Percentiles rank a stretch among this genome's conserved stretches.
Evolutionary conservation across 75 land plant species (phyloP).

Genomic region (Larix kaempferi): DNA sequence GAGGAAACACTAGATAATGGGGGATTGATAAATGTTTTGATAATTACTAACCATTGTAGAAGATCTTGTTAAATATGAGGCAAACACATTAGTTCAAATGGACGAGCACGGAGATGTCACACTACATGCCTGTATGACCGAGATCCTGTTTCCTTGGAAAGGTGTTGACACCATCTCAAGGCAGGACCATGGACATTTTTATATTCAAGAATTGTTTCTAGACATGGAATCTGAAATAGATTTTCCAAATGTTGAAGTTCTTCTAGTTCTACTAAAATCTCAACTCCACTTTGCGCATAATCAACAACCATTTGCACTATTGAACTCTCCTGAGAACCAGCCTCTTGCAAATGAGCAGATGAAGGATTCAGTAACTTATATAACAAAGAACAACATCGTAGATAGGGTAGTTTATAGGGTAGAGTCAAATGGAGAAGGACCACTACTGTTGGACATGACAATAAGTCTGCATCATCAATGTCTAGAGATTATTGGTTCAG

Average conservation of each 20-base stretch:
- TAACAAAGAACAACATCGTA: constrained; percentile 78
- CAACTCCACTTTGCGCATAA: constrained; percentile 9
- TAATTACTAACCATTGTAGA: constrained; percentile 60
- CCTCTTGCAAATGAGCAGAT: constrained; percentile 30
- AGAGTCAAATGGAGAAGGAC: constrained; percentile 58
- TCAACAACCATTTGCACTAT: constrained; percentile 4
- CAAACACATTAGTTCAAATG: constrained; percentile 72
- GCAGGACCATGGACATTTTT: constrained; percentile 33
- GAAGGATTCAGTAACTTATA: constrained; percentile 60
- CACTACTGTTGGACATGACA: constrained; percentile 28
- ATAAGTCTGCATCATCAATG: constrained; percentile 33
- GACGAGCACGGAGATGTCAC: constrained; percentile 55
- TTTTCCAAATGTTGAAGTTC: constrained; percentile 63
- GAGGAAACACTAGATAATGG: not conserved
- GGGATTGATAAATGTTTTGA: not conserved
- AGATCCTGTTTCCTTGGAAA: constrained; percentile 26
- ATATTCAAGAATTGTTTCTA: constrained; percentile 56
- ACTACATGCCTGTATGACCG: constrained; percentile 24
- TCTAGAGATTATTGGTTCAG: constrained; percentile 28
- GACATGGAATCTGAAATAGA: constrained; percentile 50
- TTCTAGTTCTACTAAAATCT: constrained; percentile 29
- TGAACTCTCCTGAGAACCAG: constrained; percentile 23
- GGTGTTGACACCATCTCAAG: constrained; percentile 70
- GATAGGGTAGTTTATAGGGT: too few species aligned
- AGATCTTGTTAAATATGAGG: constrained; percentile 88